These are phyloP conservation scores for Ogataea salicorniae DNA, from an alignment of 805 yeast genomes.

Conservation along the genomic window DNA sequence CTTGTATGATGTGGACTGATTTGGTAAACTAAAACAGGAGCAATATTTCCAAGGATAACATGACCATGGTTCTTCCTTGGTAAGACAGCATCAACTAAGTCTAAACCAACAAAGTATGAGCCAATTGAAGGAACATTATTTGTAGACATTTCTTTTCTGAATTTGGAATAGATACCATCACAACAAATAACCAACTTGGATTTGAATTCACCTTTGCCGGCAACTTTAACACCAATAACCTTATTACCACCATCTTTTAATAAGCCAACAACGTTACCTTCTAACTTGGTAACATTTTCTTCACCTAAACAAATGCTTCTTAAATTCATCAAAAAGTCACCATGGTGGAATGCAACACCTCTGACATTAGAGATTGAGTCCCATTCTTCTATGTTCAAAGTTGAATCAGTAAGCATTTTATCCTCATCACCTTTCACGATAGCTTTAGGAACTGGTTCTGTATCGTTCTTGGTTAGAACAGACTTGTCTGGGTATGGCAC, in stretches of 20 bases:
- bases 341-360: slow-evolving; percentile 93
- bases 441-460: slow-evolving; percentile 45
- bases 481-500: slow-evolving; percentile 72
- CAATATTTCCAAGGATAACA: slow-evolving; percentile 78
- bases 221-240: slow-evolving; percentile 73
- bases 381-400: slow-evolving; percentile 47
- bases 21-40: slow-evolving; percentile 87
- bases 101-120: slow-evolving; percentile 84
- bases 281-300: slow-evolving; percentile 68
- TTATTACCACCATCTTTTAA: slow-evolving; percentile 45
- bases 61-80: slow-evolving; percentile 82
- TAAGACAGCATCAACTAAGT: slow-evolving; percentile 65
- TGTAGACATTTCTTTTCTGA: slow-evolving; percentile 68
- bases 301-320: slow-evolving; percentile 65
- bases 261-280: slow-evolving; percentile 76
- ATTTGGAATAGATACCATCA: slow-evolving; percentile 93
- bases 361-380: slow-evolving; percentile 51
- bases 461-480: slow-evolving; percentile 38
- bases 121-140: slow-evolving; percentile 61
- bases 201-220: slow-evolving; percentile 40
- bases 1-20: slow-evolving; percentile 79
- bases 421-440: slow-evolving; percentile 57
- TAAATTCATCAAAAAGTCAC: slow-evolving; percentile 74
- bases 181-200: slow-evolving; percentile 72
- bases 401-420: slow-evolving; percentile 41